Evolutionary conservation across 176 grass and related monocot genomes (phyloP).

Genomic region (Lolium rigidum): DNA sequence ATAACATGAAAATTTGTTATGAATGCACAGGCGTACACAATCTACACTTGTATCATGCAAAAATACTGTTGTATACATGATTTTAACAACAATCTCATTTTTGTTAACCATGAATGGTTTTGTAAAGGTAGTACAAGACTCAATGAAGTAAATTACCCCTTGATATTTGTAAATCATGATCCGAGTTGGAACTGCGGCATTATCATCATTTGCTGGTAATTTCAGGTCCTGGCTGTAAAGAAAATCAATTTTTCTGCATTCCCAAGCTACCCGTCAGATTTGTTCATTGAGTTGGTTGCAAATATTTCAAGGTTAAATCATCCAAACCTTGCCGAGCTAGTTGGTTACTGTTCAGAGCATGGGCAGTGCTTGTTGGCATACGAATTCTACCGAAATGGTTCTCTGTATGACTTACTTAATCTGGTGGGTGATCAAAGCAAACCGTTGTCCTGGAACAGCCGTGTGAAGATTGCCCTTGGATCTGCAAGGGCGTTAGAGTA

Average conservation of each 20-base stretch:
- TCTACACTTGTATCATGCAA: background rate
- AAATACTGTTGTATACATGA: background rate
- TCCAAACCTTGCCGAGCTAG: conserved; percentile 77
- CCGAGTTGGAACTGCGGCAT: background rate
- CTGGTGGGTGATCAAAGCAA: conserved; percentile 62
- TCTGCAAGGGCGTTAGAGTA: conserved; percentile 97
- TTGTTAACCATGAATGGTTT: background rate
- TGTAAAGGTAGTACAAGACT: background rate
- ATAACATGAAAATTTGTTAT: conserved; percentile 5
- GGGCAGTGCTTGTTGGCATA: conserved; percentile 83
- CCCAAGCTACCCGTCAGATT: conserved; percentile 66
- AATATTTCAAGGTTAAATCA: conserved; percentile 80
- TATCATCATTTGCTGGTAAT: background rate
- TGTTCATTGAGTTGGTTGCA: conserved; percentile 72
- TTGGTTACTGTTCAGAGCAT: conserved; percentile 90
- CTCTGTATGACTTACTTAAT: conserved; percentile 75
- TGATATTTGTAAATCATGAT: background rate
- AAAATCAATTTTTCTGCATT: conserved; percentile 75
- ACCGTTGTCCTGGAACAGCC: conserved; percentile 76
- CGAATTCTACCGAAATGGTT: conserved; percentile 75
- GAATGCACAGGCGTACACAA: background rate
- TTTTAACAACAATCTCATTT: conserved; percentile 1
- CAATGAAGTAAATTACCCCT: background rate
- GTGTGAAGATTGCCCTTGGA: conserved; percentile 92
- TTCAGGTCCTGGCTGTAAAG: conserved; percentile 84